These are phyloP conservation scores for Verticillium nubilum DNA, from an alignment of 2,329 filamentous ascomycete genomes.

Conservation along the genomic window DNA sequence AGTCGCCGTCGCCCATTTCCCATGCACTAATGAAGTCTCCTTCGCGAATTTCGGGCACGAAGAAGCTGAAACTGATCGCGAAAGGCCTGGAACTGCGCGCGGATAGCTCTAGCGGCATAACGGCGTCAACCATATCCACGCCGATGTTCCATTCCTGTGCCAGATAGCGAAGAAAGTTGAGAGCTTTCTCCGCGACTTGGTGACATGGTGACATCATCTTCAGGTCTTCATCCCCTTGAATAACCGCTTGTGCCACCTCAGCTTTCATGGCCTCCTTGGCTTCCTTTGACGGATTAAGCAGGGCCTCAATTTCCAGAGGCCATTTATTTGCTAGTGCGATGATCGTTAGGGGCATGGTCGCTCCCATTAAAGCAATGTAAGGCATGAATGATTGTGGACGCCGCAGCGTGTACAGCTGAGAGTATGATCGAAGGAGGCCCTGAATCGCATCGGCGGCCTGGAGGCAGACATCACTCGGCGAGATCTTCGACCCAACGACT, in stretches of 20 bases:
- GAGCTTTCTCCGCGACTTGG: slow-evolving; percentile 54
- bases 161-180: slow-evolving; percentile 53
- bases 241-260: slow-evolving; percentile 38
- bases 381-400: slow-evolving; percentile 56
- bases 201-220: slow-evolving; percentile 58
- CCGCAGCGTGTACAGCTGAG: slow-evolving; percentile 52
- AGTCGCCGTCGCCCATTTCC: slow-evolving; percentile 24
- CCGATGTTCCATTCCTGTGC: slow-evolving; percentile 55
- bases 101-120: slow-evolving; percentile 23
- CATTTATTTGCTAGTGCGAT: slow-evolving; percentile 28
- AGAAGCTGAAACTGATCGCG: slow-evolving; percentile 52
- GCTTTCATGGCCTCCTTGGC: slow-evolving; percentile 29
- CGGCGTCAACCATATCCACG: slow-evolving; percentile 32
- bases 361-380: slow-evolving; percentile 55
- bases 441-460: slow-evolving; percentile 57
- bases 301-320: background rate
- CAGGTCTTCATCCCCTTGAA: slow-evolving; percentile 50
- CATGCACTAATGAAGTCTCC: slow-evolving; percentile 43
- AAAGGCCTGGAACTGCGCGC: slow-evolving; percentile 37
- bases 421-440: slow-evolving; percentile 49
- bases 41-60: slow-evolving; percentile 42
- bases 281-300: slow-evolving; percentile 6
- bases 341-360: slow-evolving; percentile 55
- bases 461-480: slow-evolving; percentile 60
- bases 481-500: slow-evolving; percentile 57